These are phyloP conservation scores for Saccharum officinarum DNA, from an alignment of 176 grass and related monocot species.

Conservation along the genomic window DNA sequence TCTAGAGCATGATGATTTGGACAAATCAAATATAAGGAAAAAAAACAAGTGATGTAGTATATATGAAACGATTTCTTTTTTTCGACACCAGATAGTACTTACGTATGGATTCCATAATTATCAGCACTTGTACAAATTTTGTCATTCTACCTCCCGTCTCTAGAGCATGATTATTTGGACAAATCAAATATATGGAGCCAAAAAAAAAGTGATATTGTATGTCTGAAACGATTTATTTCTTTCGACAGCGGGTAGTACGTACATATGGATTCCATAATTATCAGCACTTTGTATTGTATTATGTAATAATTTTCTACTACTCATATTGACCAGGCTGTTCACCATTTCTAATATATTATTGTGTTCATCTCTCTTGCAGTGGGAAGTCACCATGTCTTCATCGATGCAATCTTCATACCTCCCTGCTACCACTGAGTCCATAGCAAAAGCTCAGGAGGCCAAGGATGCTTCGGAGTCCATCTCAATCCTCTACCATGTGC, in stretches of 20 bases:
- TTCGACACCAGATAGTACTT: no score
- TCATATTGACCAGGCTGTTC: not conserved
- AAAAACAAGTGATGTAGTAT: no score
- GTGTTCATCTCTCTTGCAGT: not conserved
- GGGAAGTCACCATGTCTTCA: slow-evolving; percentile 23
- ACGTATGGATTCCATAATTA: not conserved
- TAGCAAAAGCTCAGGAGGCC: slow-evolving; percentile 66
- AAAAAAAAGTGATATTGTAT: no score
- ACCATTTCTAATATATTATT: not conserved
- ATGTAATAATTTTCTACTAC: not conserved
- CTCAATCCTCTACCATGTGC: slow-evolving; percentile 65
- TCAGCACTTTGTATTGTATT: not conserved
- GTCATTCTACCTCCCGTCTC: no score
- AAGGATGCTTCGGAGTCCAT: slow-evolving; percentile 68
- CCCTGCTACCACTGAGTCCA: slow-evolving; percentile 67
- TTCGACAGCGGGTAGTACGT: no score
- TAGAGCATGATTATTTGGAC: no score
- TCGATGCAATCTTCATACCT: slow-evolving; percentile 41
- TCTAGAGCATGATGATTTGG: no score
- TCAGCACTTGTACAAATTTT: no score
- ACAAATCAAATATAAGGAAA: no score
- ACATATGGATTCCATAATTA: not conserved
- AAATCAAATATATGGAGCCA: no score
- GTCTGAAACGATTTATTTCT: no score
- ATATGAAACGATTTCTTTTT: no score